These are phyloP conservation scores for Beauveria pseudobassiana DNA, from an alignment of 2,329 filamentous ascomycete species.

Conservation along the genomic window DNA sequence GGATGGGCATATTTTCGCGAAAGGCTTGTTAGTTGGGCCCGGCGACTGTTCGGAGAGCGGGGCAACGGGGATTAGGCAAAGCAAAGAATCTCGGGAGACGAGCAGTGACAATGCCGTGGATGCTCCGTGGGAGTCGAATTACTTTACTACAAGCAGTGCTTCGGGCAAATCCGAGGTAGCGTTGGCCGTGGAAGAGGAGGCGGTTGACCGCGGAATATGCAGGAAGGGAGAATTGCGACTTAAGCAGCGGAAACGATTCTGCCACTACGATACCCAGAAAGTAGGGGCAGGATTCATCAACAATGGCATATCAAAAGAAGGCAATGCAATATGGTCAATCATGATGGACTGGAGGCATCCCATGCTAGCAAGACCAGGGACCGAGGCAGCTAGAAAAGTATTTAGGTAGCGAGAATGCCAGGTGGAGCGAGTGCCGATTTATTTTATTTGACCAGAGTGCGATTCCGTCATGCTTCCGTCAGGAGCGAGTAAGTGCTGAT, in stretches of 20 bases:
- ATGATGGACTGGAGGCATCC: background rate
- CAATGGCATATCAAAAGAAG: too few species aligned
- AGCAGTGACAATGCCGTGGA: background rate
- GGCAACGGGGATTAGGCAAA: background rate
- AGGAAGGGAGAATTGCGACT: too few species aligned
- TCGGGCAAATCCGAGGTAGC: too few species aligned
- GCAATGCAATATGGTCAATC: too few species aligned
- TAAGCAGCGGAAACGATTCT: too few species aligned
- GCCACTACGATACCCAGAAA: too few species aligned
- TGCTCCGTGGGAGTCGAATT: background rate
- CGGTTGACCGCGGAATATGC: too few species aligned
- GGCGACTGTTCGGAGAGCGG: background rate
- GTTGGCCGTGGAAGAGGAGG: too few species aligned
- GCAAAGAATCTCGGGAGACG: background rate
- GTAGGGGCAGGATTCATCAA: too few species aligned
- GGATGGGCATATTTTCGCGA: background rate
- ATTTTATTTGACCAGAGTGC: background rate
- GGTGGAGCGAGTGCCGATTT: background rate
- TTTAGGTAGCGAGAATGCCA: background rate
- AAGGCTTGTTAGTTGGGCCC: background rate
- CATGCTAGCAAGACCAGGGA: background rate
- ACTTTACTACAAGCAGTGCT: too few species aligned
- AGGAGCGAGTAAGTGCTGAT: background rate
- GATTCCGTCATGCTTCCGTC: constrained; percentile 8
- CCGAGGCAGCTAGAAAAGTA: background rate